Evolutionary conservation across 2,329 filamentous ascomycete species (phyloP), one percentile per base, ranked within the genome.

Genomic region (Fusarium hostae): DNA sequence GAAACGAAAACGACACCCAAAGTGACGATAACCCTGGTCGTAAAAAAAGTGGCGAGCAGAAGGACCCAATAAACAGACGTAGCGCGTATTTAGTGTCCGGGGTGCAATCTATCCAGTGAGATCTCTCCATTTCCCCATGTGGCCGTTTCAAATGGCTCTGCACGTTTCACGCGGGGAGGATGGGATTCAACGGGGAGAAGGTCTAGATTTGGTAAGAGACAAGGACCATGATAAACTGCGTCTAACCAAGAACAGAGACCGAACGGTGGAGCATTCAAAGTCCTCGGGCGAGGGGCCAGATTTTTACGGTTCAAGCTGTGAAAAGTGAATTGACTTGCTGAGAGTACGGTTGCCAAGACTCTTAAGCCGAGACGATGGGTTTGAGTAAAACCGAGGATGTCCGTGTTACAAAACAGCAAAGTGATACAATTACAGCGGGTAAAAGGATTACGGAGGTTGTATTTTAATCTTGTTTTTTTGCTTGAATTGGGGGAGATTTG

Each of bases 111-210:
- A 13, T 3, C 69, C 69, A 62, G 59, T 72, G 22, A 72, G 28
- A 72, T 48, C 18, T 26, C 55, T 22, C 59, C 60, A 50, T 66
- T 66, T 45, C 69, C 69, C 69, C 69, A 72, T 72, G 69, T 72
- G 69, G 56, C 43, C 69, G 60, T 70, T 71, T 40, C 56, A 67
- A 58, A 44, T 51, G 62, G 56, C 63, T 32, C 66, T 30, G 26
- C 39, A 44, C 54, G 50, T 52, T 71, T 64, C 30, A 55, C 34
- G 61, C 32, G 68, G 51, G 63, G 40, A 50, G 43, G 43, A 48
- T 26, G 34, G 45, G 37, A 52, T 30, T 24, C 30, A 60, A 64
- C 44, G 63, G 54, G 52, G 15, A 26, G 18, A 56, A 56, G 40
- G 51, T 52, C 69, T 65, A 43, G 58, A 57, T 65, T 59, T 16